Conservation (phyloP, 768 basidiomycete species). For the Pluteus cervinus region DNA sequence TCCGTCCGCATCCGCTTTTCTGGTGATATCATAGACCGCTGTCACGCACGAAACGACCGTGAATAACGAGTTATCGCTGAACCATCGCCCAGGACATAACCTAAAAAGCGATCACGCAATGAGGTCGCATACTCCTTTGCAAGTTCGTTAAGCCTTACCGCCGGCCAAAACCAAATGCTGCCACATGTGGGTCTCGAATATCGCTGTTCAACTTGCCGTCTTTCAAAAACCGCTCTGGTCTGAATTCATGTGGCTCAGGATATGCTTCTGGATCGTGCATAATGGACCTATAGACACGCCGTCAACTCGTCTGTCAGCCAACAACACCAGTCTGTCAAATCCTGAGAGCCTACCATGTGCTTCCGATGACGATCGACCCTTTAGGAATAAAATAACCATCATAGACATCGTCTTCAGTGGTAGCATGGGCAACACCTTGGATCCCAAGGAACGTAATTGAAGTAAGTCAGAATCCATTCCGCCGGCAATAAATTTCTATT, state of each 20-base stretch:
- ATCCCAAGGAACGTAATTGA: too few species aligned
- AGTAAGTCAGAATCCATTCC: too few species aligned
- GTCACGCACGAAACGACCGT: constrained; percentile 22
- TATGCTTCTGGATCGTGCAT: constrained; percentile 18
- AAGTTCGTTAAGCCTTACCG: too few species aligned
- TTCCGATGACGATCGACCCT: constrained; percentile 8
- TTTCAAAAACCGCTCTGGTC: constrained; percentile 21
- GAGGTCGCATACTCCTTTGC: too few species aligned
- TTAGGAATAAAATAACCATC: constrained; percentile 11
- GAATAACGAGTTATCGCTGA: not conserved
- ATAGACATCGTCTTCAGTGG: constrained; percentile 8
- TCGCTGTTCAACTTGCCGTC: constrained; percentile 13
- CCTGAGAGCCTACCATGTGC: not conserved
- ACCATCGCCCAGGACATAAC: constrained; percentile 1
- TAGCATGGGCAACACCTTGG: constrained; percentile 8
- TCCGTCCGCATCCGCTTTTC: constrained; percentile 24
- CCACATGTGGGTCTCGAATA: constrained; percentile 6
- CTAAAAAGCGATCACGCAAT: too few species aligned
- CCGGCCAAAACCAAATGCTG: constrained; percentile 20
- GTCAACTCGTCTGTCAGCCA: not conserved
- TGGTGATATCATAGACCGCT: constrained; percentile 20
- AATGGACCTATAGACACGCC: constrained; percentile 22
- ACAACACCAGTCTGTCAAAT: not conserved
- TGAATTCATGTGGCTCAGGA: constrained; percentile 18
- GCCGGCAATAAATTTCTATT: too few species aligned